Conservation (phyloP, 2,329 filamentous ascomycete species). For the Fusarium kyushuense region DNA sequence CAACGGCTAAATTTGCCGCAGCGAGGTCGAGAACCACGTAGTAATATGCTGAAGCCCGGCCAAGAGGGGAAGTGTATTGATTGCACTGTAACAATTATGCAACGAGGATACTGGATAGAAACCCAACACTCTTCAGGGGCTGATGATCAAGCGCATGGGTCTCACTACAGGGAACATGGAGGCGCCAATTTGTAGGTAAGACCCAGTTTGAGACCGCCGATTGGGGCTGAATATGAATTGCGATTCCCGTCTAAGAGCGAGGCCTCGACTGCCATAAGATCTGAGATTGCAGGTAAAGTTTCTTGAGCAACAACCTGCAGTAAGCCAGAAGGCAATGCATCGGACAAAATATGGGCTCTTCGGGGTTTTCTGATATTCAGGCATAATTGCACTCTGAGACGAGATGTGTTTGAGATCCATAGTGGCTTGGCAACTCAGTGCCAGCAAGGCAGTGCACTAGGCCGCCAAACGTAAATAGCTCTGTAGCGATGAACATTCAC, state of each 20-base stretch:
- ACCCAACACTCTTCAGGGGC: constrained; percentile 37
- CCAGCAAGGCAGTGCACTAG: constrained; percentile 32
- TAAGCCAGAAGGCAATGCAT: constrained; percentile 6
- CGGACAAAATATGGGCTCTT: neutral
- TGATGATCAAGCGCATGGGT: constrained; percentile 35
- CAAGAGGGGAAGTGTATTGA: constrained; percentile 32
- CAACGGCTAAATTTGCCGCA: constrained; percentile 22
- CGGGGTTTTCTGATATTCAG: constrained; percentile 18
- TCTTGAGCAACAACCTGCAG: neutral
- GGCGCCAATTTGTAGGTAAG: constrained; percentile 11
- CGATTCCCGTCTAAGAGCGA: constrained; percentile 18
- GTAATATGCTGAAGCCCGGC: constrained; percentile 29
- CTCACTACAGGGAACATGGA: constrained; percentile 20
- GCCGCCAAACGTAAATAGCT: constrained; percentile 32
- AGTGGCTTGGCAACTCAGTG: constrained; percentile 33
- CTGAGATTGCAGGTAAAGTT: constrained; percentile 3
- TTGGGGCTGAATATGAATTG: constrained; percentile 14
- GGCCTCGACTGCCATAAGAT: constrained; percentile 9
- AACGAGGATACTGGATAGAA: constrained; percentile 27
- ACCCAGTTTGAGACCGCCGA: neutral
- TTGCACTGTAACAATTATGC: constrained; percentile 19
- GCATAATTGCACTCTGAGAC: constrained; percentile 26
- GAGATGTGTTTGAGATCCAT: constrained; percentile 28
- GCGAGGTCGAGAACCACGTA: constrained; percentile 16
- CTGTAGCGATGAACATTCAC: constrained; percentile 11